Evolutionary conservation across 805 yeast genomes (phyloP), one percentile per base, ranked within the genome.

Genomic region (Candida xyloterini): DNA sequence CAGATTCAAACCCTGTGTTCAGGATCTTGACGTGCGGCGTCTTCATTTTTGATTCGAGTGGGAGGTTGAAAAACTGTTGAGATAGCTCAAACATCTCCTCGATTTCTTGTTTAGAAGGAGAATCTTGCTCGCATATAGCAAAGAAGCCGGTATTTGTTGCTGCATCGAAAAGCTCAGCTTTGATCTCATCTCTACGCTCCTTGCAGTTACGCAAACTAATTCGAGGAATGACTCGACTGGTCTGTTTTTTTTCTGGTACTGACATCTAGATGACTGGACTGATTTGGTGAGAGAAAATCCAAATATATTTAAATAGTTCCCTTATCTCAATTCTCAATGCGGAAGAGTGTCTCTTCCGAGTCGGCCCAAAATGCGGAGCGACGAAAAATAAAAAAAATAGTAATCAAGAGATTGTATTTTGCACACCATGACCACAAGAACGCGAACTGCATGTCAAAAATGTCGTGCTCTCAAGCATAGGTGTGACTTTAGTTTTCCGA

Each of bases 1-100:
- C 39, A 28, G 44, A 56, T 40, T 63, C 67, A 43, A 58, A 63
- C 11, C 67, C 68, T 5, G 65, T 55, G 30, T 63, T 63, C 33
- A 53, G 48, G 18, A 62, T 44, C 40, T 59, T 63, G 24, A 53
- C 40, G 33, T 58, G 62, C 2, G 66, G 67, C 8, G 49, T 53
- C 33, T 58, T 54, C 49, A 50, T 47, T 35, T 63, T 63, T 6
- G 30, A 25, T n/a, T 55, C 60, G 10, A 30, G 16, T 1, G 58
- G 52, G 13, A 51, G 33, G 5, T 35, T 53, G 35, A 63, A 61
- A 38, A 51, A 63, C 14, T 42, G 33, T 15, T 51, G 38, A 10
- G 62, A 52, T 5, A 44, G 35, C 2, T 38, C 35, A 35, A 63
- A 63, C 45, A 59, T 55, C 23, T 54, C 51, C 26, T 52, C 58